Conservation (phyloP, 768 basidiomycete genomes). For the Tylopilus sp. region DNA sequence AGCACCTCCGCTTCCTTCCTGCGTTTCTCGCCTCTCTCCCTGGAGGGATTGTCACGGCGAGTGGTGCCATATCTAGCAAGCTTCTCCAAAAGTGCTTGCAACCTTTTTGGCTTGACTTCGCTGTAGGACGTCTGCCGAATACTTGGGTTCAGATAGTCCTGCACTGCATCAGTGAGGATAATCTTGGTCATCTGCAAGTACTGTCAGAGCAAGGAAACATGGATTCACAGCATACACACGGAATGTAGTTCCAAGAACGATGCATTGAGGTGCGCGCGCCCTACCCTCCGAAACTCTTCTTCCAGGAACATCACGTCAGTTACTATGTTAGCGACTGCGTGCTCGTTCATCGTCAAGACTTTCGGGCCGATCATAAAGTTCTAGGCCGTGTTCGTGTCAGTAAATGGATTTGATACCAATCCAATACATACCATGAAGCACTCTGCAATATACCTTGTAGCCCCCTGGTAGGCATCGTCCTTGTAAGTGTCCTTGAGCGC, state of each 20-base stretch:
- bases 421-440: slow-evolving; percentile 72
- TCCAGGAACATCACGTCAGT: slow-evolving; percentile 89
- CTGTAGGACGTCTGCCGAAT: slow-evolving; percentile 65
- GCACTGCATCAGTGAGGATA: slow-evolving; percentile 66
- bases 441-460: slow-evolving; percentile 83
- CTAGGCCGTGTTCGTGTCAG: slow-evolving; percentile 36
- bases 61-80: slow-evolving; percentile 63
- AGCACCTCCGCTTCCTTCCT: slow-evolving; percentile 77
- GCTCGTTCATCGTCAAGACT: slow-evolving; percentile 80
- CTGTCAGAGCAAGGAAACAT: slow-evolving; percentile 4
- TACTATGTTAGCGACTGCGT: slow-evolving; percentile 80
- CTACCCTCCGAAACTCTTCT: slow-evolving; percentile 76
- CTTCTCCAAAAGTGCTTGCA: slow-evolving; percentile 77
- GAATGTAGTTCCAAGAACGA: slow-evolving; percentile 78
- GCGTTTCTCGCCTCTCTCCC: slow-evolving; percentile 68
- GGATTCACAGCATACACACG: slow-evolving; percentile 43
- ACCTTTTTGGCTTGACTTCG: slow-evolving; percentile 63
- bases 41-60: slow-evolving; percentile 54
- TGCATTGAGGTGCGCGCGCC: slow-evolving; percentile 61
- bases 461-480: slow-evolving; percentile 85
- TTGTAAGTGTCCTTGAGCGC: slow-evolving; percentile 82
- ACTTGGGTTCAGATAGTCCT: slow-evolving; percentile 73
- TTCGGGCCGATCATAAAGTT: slow-evolving; percentile 75
- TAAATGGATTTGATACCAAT: not conserved
- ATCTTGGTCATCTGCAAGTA: slow-evolving; percentile 62